Conservation (phyloP, 2,329 filamentous ascomycete genomes). For the Microcera coccophila region DNA sequence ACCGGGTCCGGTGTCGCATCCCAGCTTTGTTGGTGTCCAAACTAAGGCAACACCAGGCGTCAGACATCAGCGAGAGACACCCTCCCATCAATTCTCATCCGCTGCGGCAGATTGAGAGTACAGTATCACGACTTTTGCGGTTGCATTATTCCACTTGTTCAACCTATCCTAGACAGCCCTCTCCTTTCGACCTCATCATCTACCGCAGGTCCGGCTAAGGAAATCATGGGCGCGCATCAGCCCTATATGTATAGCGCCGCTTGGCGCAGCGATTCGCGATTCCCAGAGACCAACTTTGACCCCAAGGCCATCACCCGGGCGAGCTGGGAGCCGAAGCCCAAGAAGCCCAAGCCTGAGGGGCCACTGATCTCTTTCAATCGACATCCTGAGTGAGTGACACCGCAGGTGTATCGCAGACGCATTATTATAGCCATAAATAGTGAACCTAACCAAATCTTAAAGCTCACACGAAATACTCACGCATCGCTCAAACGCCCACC, state of each 20-base stretch:
- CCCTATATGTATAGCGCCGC: slow-evolving; percentile 70
- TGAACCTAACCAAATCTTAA: slow-evolving; percentile 8
- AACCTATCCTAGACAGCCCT: too few species aligned
- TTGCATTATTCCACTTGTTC: too few species aligned
- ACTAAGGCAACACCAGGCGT: slow-evolving; percentile 14
- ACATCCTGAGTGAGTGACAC: slow-evolving; percentile 70
- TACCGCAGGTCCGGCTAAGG: slow-evolving; percentile 12
- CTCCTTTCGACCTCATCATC: too few species aligned
- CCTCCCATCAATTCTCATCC: neutral
- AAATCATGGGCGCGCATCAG: slow-evolving; percentile 29
- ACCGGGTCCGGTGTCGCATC: slow-evolving; percentile 13
- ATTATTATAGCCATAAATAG: neutral
- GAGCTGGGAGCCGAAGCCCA: slow-evolving; percentile 63
- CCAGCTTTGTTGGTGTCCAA: slow-evolving; percentile 7
- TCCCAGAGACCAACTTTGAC: slow-evolving; percentile 64
- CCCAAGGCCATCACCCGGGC: slow-evolving; percentile 81
- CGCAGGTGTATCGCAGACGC: neutral
- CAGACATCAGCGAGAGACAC: slow-evolving; percentile 14
- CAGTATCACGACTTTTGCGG: too few species aligned
- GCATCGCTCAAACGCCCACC: slow-evolving; percentile 57
- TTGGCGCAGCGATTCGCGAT: slow-evolving; percentile 49
- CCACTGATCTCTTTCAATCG: slow-evolving; percentile 78
- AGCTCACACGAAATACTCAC: slow-evolving; percentile 62
- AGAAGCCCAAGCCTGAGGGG: slow-evolving; percentile 64
- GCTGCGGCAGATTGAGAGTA: too few species aligned